These are phyloP conservation scores for carrot (Daucus carota) DNA, from an alignment of 129 eudicot species.

Conservation along the genomic window DNA sequence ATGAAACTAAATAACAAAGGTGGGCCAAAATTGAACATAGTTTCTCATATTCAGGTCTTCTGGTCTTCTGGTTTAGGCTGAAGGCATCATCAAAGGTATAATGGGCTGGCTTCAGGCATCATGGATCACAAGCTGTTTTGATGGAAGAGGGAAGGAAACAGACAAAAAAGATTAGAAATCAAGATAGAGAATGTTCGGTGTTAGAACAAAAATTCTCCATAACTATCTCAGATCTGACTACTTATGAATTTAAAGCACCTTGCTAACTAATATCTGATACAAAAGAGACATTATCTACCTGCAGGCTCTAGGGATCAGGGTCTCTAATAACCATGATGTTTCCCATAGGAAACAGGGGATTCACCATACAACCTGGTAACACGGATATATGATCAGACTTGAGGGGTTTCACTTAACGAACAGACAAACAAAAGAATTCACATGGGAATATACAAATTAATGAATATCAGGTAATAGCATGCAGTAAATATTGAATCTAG, in stretches of 20 bases:
- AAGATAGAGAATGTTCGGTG: conserved; percentile 12
- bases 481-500: neutral
- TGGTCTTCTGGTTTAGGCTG: conserved; percentile 50
- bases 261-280: neutral
- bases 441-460: neutral
- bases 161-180: conserved; percentile 25
- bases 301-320: conserved; percentile 8
- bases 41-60: conserved; percentile 35
- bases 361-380: conserved; percentile 38
- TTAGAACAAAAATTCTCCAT: neutral
- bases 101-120: conserved; percentile 45
- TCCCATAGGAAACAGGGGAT: conserved; percentile 42
- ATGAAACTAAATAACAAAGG: conserved; percentile 21
- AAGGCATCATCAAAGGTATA: conserved; percentile 40
- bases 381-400: conserved; percentile 10
- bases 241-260: neutral
- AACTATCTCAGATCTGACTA: conserved; percentile 2
- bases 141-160: conserved; percentile 26
- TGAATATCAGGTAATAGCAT: neutral
- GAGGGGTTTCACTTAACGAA: neutral
- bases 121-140: conserved; percentile 37
- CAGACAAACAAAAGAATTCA: neutral
- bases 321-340: conserved; percentile 46
- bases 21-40: conserved; percentile 29
- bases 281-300: conserved; percentile 21